Evolutionary conservation across 2,329 filamentous ascomycete species (phyloP).

Genomic region (Fusarium sp.): DNA sequence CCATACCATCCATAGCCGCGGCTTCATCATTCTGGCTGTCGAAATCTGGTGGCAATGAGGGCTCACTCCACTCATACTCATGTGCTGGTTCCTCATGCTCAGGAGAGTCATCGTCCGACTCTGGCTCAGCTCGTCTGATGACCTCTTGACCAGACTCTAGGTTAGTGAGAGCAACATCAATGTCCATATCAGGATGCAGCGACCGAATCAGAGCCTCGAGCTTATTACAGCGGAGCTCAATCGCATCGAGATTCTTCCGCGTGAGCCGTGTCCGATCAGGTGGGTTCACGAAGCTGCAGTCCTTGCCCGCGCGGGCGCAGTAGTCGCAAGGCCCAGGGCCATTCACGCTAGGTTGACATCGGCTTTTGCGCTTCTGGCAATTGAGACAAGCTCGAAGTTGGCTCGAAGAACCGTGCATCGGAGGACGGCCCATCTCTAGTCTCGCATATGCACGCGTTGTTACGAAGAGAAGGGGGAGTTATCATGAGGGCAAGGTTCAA

Average conservation of each 20-base stretch:
- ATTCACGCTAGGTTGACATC: not conserved
- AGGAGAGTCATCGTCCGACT: not conserved
- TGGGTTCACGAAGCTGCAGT: not conserved
- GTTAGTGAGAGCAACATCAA: not conserved
- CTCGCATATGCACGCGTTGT: not conserved
- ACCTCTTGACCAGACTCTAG: not conserved
- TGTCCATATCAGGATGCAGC: not conserved
- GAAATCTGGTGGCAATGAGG: not conserved
- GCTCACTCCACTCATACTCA: not conserved
- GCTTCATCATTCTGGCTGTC: not conserved
- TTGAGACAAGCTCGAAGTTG: not conserved
- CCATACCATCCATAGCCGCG: not conserved
- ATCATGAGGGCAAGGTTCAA: not conserved
- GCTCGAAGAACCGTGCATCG: not conserved
- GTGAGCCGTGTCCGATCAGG: not conserved
- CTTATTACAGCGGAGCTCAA: not conserved
- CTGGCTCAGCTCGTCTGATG: not conserved
- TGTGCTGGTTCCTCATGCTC: not conserved
- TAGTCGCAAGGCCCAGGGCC: not conserved
- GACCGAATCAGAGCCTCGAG: not conserved
- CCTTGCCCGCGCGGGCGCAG: not conserved
- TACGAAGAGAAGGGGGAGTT: not conserved
- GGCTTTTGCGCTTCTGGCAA: not conserved
- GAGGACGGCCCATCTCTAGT: not conserved
- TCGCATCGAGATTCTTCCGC: not conserved